Conservation (phyloP, 371 early-diverging fungal genomes). For the Mortierella sp. region DNA sequence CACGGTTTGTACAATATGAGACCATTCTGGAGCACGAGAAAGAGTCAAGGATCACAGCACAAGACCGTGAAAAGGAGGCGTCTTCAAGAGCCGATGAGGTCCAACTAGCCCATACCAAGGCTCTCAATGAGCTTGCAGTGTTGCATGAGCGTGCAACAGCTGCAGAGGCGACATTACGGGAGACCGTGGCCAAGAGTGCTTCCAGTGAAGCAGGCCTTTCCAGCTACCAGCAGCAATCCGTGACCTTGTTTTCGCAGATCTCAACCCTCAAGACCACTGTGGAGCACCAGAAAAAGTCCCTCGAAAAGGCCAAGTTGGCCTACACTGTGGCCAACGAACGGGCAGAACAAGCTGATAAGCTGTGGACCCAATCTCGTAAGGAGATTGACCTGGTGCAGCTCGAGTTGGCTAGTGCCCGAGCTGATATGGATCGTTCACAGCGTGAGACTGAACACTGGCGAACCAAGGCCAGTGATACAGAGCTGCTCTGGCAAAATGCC, state of each 20-base stretch:
- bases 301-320: conserved; percentile 55
- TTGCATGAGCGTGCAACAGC: conserved; percentile 59
- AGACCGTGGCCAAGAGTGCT: conserved; percentile 51
- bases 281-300: conserved; percentile 54
- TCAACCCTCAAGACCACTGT: conserved; percentile 45
- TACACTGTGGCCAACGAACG: conserved; percentile 54
- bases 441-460: conserved; percentile 44
- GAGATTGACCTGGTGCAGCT: conserved; percentile 41
- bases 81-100: conserved; percentile 65
- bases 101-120: conserved; percentile 61
- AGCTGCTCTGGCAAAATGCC: conserved; percentile 49
- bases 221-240: conserved; percentile 41
- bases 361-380: conserved; percentile 54
- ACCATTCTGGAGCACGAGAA: conserved; percentile 60
- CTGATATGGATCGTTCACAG: conserved; percentile 38
- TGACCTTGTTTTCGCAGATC: conserved; percentile 41
- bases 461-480: conserved; percentile 41
- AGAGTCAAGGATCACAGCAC: conserved; percentile 55
- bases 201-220: conserved; percentile 52
- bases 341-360: conserved; percentile 52
- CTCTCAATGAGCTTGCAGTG: conserved; percentile 58
- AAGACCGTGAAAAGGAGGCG: conserved; percentile 61
- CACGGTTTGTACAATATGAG: conserved; percentile 58
- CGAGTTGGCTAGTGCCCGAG: conserved; percentile 26
- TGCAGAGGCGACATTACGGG: conserved; percentile 60